Conservation (phyloP, 768 basidiomycete genomes). For the Xanthoconium stramineum region DNA sequence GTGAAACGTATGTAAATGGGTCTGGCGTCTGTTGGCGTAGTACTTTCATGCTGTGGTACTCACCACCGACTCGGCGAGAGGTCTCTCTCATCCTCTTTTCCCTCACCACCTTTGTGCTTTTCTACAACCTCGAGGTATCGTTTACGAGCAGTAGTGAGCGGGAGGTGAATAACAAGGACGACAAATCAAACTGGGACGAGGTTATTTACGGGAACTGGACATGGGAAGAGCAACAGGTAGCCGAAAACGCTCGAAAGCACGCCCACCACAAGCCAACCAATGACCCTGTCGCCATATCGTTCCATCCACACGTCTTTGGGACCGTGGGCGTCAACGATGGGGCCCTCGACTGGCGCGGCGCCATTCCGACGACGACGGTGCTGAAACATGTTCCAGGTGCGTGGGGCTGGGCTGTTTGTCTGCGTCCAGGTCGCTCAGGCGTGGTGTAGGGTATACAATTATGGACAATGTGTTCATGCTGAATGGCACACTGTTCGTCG, state of each 20-base stretch:
- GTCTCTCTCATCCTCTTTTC: conserved; percentile 64
- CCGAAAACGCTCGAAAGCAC: conserved; percentile 51
- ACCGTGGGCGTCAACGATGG: conserved; percentile 47
- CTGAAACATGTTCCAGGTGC: conserved; percentile 65
- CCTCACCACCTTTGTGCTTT: conserved; percentile 61
- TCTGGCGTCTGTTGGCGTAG: background rate
- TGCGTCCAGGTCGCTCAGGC: background rate
- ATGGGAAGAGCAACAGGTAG: conserved; percentile 60
- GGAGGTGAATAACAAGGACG: conserved; percentile 21
- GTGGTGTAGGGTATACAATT: conserved; percentile 68
- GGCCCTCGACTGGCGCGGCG: conserved; percentile 51
- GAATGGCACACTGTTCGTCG: conserved; percentile 70
- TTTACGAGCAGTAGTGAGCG: conserved; percentile 46
- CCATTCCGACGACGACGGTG: conserved; percentile 54
- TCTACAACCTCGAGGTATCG: conserved; percentile 71
- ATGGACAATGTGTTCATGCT: conserved; percentile 78
- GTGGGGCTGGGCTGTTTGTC: conserved; percentile 5
- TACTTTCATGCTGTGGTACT: conserved; percentile 52
- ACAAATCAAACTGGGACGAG: conserved; percentile 41
- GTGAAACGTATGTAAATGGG: background rate
- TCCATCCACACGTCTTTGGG: conserved; percentile 20
- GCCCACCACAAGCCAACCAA: conserved; percentile 32
- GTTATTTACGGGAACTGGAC: conserved; percentile 69
- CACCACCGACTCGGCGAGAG: conserved; percentile 73
- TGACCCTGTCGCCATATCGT: conserved; percentile 26